Percentiles rank a stretch among this genome's conserved stretches.
phyloP scores from a whole-genome alignment of 2,329 filamentous ascomycete genomes.

The Pseudogymnoascus sp. region DNA sequence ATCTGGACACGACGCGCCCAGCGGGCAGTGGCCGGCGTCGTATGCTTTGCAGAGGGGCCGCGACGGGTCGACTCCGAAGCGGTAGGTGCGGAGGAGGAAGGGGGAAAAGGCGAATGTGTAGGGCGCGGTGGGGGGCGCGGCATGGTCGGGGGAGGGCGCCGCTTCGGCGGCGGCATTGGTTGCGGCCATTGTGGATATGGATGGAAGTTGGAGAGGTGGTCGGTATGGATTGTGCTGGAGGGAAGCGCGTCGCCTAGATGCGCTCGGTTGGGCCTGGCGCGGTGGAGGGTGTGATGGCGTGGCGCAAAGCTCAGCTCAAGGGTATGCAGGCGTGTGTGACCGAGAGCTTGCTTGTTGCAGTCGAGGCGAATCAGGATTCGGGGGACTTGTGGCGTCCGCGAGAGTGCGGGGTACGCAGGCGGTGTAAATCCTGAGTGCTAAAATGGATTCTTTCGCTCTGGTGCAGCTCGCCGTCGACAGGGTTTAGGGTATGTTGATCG shows the following conservation, averaged over 20 bases:
- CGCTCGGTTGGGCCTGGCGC: neutral
- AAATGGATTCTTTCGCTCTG: neutral
- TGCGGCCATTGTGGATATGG: slow-evolving; percentile 1
- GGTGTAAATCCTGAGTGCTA: neutral
- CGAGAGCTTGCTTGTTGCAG: neutral
- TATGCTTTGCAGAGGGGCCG: slow-evolving; percentile 81
- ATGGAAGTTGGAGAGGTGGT: neutral
- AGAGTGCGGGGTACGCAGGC: neutral
- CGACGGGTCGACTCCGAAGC: slow-evolving; percentile 72
- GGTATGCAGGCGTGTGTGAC: neutral
- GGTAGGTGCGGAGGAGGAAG: slow-evolving; percentile 74
- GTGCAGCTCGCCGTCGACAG: neutral
- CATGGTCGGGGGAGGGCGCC: slow-evolving; percentile 20
- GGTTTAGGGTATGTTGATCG: neutral
- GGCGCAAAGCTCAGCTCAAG: neutral
- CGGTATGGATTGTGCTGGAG: neutral
- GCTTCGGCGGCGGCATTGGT: neutral
- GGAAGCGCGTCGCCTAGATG: neutral
- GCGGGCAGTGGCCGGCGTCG: slow-evolving; percentile 75
- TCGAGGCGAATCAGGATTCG: neutral
- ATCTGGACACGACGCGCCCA: slow-evolving; percentile 77
- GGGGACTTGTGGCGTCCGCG: neutral
- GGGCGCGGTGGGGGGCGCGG: slow-evolving; percentile 38
- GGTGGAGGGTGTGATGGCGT: neutral
- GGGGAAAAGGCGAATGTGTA: slow-evolving; percentile 78